Conservation (phyloP, 169 alveolate genomes). For the Fabrea salina region DNA sequence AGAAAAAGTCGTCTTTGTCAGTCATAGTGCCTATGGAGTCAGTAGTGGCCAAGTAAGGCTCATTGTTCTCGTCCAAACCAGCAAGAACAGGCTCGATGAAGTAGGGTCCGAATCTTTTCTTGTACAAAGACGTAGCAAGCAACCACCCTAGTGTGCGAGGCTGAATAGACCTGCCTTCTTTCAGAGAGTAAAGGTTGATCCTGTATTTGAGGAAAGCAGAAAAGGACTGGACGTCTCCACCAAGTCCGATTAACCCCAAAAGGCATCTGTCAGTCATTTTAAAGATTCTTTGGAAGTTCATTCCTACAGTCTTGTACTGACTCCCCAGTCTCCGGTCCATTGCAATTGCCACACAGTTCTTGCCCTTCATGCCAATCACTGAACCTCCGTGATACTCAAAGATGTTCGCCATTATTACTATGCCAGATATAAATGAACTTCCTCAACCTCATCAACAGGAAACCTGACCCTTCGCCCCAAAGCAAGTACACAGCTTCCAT, state of each 20-base stretch:
- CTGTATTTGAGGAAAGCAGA: conserved; percentile 56
- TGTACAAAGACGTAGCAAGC: conserved; percentile 72
- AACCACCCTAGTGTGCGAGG: conserved; percentile 64
- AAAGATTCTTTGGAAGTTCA: conserved; percentile 73
- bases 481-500: too few relatives aligned
- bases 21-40: conserved; percentile 81
- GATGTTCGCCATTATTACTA: conserved; percentile 37
- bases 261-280: conserved; percentile 71
- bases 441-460: too few relatives aligned
- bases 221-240: conserved; percentile 78
- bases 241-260: conserved; percentile 78
- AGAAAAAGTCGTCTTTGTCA: conserved; percentile 63
- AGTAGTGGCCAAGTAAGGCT: conserved; percentile 69
- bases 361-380: conserved; percentile 82
- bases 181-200: conserved; percentile 69
- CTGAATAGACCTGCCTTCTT: conserved; percentile 76
- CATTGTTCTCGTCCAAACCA: conserved; percentile 71
- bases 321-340: conserved; percentile 79
- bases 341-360: conserved; percentile 81
- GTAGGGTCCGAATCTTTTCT: conserved; percentile 80
- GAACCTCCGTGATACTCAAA: conserved; percentile 79
- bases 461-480: too few relatives aligned
- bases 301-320: conserved; percentile 61
- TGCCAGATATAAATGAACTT: too few relatives aligned
- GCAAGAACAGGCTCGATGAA: conserved; percentile 79